Base-by-base conservation (phyloP, 2,329 filamentous ascomycete genomes). In the Penicillium crustosum region DNA sequence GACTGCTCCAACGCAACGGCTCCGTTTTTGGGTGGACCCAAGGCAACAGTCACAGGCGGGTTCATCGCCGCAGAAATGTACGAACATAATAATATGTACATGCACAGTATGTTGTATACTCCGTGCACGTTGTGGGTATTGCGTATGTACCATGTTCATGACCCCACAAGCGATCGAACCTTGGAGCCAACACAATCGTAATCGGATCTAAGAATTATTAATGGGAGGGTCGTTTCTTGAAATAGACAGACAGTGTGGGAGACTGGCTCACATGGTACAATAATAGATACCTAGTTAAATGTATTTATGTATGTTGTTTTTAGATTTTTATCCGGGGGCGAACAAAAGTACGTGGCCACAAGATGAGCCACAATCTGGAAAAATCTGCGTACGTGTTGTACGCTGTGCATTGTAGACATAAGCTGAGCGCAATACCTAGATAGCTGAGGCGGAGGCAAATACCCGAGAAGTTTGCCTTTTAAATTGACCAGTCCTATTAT, bases 311-410 rank as follows among this genome's bases (percentile, higher is more conserved):
- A 21, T 6, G 31, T 13, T 33, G n/a, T 17, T 17, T 33, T 48
- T 12, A 21, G 9, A 25, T 29, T 33, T 38, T 21, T 33, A 5
- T n/a, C n/a, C 12, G 41, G 25, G 25, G 42, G 54, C 35, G 19
- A 57, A 53, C 41, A 31, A 42, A 47, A 43, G 42, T 57, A 48
- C 50, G 49, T 57, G 29, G 49, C 55, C 55, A 53, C 12, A 35
- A 13, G 8, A 43, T 55, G 48, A 51, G 53, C 48, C 53, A 44
- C 53, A 33, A 38, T 44, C 27, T 25, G 36, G 3, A 29, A 49
- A 55, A 35, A 31, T 45, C 21, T 47, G 42, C 31, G 15, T 47
- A 35, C 31, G 15, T 31, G 39, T 21, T 47, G 42, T 25, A 21
- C 42, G 19, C 4, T 21, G 19, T 31, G 19, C 29, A 36, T 48